Base-by-base conservation (phyloP, 768 basidiomycete species). In the Cytidiella melzeri region DNA sequence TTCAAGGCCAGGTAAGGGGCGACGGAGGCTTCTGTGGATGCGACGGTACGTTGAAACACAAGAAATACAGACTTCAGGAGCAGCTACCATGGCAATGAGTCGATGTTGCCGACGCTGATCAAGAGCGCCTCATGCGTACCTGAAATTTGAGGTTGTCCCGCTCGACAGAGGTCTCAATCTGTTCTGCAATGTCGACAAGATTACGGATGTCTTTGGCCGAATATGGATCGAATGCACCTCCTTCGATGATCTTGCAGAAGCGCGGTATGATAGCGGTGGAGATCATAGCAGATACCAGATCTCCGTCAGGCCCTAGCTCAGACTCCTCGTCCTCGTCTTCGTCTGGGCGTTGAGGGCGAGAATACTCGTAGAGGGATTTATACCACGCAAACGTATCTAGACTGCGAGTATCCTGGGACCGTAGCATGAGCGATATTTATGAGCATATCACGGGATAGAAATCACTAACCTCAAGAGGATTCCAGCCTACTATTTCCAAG, bases 381-480 rank as follows among this genome's bases (percentile, higher is more conserved):
- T 89, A 93, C 92, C 93, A 97, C 24, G 74, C 68, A 69, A 93
- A 97, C 48, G 77, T 79, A 60, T 95, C 87, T 19, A 97, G 61
- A 57, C 73, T 80, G 41, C 69, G 65, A 4, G 69, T 56, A 51
- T 76, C 75, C 81, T 81, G 55, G 13, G 42, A 25, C 20, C 26
- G 13, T 4, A n/a, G 45, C 37, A 18, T 20, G 37, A 18, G 23
- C 34, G 26, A 37, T 15, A 39, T 47, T 30, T 23, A 15, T 39
- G 24, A 27, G 21, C 18, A 40, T 34, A 21, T n/a, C n/a, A n/a
- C n/a, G n/a, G n/a, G n/a, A n/a, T 45, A 34, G 27, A 11, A 12
- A 44, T 13, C 6, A 68, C 75, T 54, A 59, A 87, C 92, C 69
- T 87, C 77, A 20, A 94, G 72, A 41, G 87, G 90, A 63, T 92